These are phyloP conservation scores for Poteriospumella lacustris DNA, from an alignment of 108 stramenopile species.

Conservation along the genomic window DNA sequence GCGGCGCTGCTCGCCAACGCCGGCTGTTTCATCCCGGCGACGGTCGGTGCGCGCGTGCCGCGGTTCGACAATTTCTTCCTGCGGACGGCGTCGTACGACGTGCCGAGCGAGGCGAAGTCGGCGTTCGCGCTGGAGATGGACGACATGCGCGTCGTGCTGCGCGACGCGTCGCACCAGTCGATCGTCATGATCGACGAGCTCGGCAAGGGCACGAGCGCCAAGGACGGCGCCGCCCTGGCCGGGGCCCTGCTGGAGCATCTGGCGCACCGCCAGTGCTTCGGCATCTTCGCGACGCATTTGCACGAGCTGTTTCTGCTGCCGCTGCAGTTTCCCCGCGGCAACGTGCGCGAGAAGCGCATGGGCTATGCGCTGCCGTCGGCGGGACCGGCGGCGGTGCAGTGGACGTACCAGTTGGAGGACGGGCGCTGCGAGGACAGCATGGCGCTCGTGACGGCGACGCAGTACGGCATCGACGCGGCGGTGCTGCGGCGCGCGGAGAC, in stretches of 20 bases:
- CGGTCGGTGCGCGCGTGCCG: conserved; percentile 36
- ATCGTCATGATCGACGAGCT: conserved; percentile 91
- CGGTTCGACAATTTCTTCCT: conserved; percentile 82
- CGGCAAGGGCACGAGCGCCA: conserved; percentile 72
- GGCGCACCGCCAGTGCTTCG: conserved; percentile 59
- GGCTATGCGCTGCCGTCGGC: neutral
- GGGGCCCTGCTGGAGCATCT: conserved; percentile 74
- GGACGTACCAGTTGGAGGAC: conserved; percentile 75
- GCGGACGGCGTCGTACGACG: conserved; percentile 78
- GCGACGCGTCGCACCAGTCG: conserved; percentile 66
- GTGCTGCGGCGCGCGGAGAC: conserved; percentile 67
- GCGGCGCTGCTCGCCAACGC: conserved; percentile 69
- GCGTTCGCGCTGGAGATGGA: conserved; percentile 95
- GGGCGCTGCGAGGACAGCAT: conserved; percentile 74
- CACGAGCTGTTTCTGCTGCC: conserved; percentile 25
- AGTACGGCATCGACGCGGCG: conserved; percentile 65
- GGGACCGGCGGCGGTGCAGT: conserved; percentile 39
- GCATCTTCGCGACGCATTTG: conserved; percentile 80
- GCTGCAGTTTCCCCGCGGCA: neutral
- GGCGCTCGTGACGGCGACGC: conserved; percentile 71
- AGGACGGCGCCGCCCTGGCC: conserved; percentile 75
- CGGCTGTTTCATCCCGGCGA: neutral
- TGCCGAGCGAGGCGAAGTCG: conserved; percentile 77
- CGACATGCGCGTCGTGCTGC: conserved; percentile 75
- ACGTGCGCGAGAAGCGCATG: neutral